Percentiles rank a stretch among this genome's conserved stretches.
Conservation (phyloP, 768 basidiomycete genomes). For the Suillus paluster region DNA sequence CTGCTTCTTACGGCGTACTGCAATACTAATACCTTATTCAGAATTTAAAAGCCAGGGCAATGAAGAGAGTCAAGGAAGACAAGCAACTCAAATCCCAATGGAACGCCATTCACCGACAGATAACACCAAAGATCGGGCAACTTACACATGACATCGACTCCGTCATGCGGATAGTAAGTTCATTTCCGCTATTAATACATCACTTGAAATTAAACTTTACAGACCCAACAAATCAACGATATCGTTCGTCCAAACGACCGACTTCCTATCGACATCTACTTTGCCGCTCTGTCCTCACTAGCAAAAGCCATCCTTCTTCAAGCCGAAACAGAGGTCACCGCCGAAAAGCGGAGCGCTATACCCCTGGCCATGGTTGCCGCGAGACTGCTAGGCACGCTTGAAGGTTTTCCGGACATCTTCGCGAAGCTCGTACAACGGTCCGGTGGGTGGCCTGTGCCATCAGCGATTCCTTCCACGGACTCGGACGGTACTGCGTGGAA, state of each 20-base stretch:
- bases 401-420: conserved; percentile 71
- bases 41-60: conserved; percentile 65
- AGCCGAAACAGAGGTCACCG: conserved; percentile 92
- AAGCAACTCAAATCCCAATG: conserved; percentile 60
- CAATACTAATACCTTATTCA: conserved; percentile 37
- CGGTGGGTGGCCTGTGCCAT: conserved; percentile 87
- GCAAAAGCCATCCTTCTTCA: conserved; percentile 88
- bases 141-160: conserved; percentile 70
- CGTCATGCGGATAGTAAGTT: conserved; percentile 67
- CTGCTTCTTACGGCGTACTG: conserved; percentile 15
- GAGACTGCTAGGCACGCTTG: conserved; percentile 63
- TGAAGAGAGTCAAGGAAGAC: conserved; percentile 66
- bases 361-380: conserved; percentile 82
- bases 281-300: conserved; percentile 84
- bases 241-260: conserved; percentile 40
- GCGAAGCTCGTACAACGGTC: conserved; percentile 84
- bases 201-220: conserved; percentile 15
- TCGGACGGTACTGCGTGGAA: conserved; percentile 53
- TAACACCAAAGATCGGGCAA: conserved; percentile 88
- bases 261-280: conserved; percentile 53
- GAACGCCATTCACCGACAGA: conserved; percentile 71
- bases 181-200: conserved; percentile 12
- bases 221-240: conserved; percentile 49
- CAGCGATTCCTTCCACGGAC: conserved; percentile 56
- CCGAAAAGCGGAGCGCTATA: conserved; percentile 81